These are phyloP conservation scores for Xylaria sp. DNA, from an alignment of 2,329 filamentous ascomycete genomes.

Conservation along the genomic window DNA sequence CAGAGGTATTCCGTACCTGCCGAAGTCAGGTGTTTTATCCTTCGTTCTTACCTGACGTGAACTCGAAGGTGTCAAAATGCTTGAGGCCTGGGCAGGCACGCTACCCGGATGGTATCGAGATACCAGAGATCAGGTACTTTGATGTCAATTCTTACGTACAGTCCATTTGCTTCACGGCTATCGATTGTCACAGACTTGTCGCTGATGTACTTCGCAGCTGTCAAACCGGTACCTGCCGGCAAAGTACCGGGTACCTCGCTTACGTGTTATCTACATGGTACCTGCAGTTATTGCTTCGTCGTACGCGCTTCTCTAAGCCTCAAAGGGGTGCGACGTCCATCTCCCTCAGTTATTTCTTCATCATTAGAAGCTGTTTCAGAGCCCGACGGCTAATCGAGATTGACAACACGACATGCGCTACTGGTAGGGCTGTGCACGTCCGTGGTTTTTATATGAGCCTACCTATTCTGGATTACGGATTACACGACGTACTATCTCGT, in stretches of 20 bases:
- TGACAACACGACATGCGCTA: neutral
- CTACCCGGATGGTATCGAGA: no score
- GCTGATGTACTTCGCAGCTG: neutral
- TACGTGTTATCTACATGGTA: neutral
- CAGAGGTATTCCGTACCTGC: no score
- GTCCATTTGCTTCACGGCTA: no score
- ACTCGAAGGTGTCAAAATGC: no score
- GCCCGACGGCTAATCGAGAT: neutral
- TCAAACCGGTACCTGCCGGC: neutral
- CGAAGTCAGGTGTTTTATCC: no score
- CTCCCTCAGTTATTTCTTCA: neutral
- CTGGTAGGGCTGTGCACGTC: neutral
- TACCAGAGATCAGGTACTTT: no score
- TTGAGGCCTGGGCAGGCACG: no score
- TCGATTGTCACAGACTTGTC: no score
- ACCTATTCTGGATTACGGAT: neutral
- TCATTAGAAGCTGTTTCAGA: neutral
- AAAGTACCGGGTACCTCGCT: neutral
- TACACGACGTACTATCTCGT: neutral
- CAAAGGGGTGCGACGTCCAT: neutral
- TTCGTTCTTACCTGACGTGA: no score
- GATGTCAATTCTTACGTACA: no score
- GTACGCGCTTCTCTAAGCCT: neutral
- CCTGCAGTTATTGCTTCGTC: neutral
- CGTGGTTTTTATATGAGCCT: neutral